Percentiles rank a stretch among this genome's conserved stretches.
phyloP scores from a whole-genome alignment of 164 flowering plant genomes.

The Magnolia sinica region DNA sequence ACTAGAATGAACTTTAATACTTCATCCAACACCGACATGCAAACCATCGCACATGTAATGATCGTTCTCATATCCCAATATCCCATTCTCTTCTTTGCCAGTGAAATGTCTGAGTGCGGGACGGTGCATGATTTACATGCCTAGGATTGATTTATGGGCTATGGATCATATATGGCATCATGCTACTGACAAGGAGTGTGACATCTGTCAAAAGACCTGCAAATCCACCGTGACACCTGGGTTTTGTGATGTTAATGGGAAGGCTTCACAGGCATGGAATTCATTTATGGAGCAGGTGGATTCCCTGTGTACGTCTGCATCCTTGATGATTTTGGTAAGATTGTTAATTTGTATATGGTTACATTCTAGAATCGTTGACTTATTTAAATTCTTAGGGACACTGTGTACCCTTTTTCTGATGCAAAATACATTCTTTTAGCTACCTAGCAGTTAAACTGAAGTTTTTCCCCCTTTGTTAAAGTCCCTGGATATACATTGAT shows the following conservation, averaged over 20 bases:
- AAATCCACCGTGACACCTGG: slow-evolving; percentile 19
- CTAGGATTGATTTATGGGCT: slow-evolving; percentile 95
- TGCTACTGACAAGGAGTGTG: slow-evolving; percentile 26
- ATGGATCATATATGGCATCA: slow-evolving; percentile 31
- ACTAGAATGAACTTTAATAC: background rate
- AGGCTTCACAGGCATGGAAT: slow-evolving; percentile 44
- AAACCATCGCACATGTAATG: background rate
- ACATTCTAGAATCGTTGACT: background rate
- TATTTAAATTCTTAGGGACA: too few relatives aligned
- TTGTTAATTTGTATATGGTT: background rate
- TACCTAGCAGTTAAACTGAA: background rate
- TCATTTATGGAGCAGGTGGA: slow-evolving; percentile 84
- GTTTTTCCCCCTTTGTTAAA: too few relatives aligned
- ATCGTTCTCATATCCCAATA: background rate
- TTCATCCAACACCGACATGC: background rate
- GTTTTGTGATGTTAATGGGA: slow-evolving; percentile 17
- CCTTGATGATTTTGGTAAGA: slow-evolving; percentile 82
- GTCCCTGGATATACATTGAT: too few relatives aligned
- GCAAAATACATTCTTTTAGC: background rate
- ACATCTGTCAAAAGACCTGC: slow-evolving; percentile 10
- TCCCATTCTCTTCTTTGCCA: slow-evolving; percentile 26
- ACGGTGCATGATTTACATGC: slow-evolving; percentile 69
- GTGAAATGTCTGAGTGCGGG: slow-evolving; percentile 65
- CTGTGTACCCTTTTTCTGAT: too few relatives aligned
- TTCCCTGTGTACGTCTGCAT: slow-evolving; percentile 46